Conservation (phyloP, 2,329 filamentous ascomycete genomes). For the Clonostachys rosea region DNA sequence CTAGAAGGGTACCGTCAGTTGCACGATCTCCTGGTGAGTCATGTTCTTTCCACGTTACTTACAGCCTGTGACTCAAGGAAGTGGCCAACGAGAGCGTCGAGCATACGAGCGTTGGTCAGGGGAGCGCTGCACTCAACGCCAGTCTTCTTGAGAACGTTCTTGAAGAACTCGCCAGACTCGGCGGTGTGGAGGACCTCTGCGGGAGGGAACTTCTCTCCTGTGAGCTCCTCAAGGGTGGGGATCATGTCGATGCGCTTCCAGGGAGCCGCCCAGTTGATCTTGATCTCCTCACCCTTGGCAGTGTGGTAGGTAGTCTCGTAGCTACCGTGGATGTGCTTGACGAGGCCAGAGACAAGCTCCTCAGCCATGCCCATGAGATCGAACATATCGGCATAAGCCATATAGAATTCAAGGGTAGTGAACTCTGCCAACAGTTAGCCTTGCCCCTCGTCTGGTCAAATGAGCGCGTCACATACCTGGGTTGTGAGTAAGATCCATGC, state of each 20-base stretch:
- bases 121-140: slow-evolving; percentile 87
- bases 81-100: slow-evolving; percentile 90
- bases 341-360: slow-evolving; percentile 83
- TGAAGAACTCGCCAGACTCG: slow-evolving; percentile 86
- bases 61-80: slow-evolving; percentile 89
- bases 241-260: slow-evolving; percentile 98
- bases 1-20: slow-evolving; percentile 5
- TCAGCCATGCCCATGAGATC: slow-evolving; percentile 81
- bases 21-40: background rate
- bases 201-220: slow-evolving; percentile 89
- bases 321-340: slow-evolving; percentile 82
- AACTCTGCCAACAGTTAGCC: slow-evolving; percentile 59
- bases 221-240: slow-evolving; percentile 72
- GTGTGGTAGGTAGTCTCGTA: slow-evolving; percentile 85
- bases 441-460: background rate
- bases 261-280: slow-evolving; percentile 93
- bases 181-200: slow-evolving; percentile 84
- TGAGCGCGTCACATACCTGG: slow-evolving; percentile 28
- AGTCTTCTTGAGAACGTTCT: slow-evolving; percentile 78
- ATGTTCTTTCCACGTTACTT: slow-evolving; percentile 7
- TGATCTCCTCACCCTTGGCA: slow-evolving; percentile 78
- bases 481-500: slow-evolving; percentile 74
- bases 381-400: slow-evolving; percentile 87
- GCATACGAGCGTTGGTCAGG: slow-evolving; percentile 89
- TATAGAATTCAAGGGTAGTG: slow-evolving; percentile 96